These are phyloP conservation scores for Aspergillus homomorphus DNA, from an alignment of 495 filamentous ascomycete genomes.

Conservation along the genomic window DNA sequence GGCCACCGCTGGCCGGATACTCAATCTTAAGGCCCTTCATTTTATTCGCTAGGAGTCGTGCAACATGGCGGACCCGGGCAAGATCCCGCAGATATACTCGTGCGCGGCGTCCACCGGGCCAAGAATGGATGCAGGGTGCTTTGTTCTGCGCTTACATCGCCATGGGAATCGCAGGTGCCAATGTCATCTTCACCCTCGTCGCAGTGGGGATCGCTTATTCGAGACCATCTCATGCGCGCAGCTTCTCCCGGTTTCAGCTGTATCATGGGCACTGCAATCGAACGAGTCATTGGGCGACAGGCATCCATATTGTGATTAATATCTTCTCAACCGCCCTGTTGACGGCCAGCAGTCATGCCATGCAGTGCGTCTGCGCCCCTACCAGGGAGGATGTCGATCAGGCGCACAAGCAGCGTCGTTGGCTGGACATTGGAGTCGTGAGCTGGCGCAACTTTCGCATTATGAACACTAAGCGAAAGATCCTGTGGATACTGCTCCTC, in stretches of 20 bases:
- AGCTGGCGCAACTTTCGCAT: slow-evolving; percentile 6
- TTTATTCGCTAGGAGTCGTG: neutral
- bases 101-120: neutral
- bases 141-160: neutral
- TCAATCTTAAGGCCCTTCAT: neutral
- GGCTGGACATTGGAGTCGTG: slow-evolving; percentile 26
- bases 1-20: too few relatives aligned
- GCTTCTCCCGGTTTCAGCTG: neutral
- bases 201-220: slow-evolving; percentile 3
- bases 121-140: slow-evolving; percentile 2
- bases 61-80: too few relatives aligned
- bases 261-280: slow-evolving; percentile 1
- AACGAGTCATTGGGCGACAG: slow-evolving; percentile 3
- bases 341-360: slow-evolving; percentile 35
- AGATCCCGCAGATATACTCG: neutral
- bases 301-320: slow-evolving; percentile 28
- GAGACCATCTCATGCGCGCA: neutral
- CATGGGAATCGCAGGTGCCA: neutral
- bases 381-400: slow-evolving; percentile 25
- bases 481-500: slow-evolving; percentile 4
- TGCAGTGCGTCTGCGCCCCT: slow-evolving; percentile 36
- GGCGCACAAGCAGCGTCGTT: slow-evolving; percentile 15
- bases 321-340: slow-evolving; percentile 30
- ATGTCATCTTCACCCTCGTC: slow-evolving; percentile 4
- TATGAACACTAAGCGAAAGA: slow-evolving; percentile 3